phyloP scores from a whole-genome alignment of 192 early-diverging fungal species.

The Backusella liffmaniae region DNA sequence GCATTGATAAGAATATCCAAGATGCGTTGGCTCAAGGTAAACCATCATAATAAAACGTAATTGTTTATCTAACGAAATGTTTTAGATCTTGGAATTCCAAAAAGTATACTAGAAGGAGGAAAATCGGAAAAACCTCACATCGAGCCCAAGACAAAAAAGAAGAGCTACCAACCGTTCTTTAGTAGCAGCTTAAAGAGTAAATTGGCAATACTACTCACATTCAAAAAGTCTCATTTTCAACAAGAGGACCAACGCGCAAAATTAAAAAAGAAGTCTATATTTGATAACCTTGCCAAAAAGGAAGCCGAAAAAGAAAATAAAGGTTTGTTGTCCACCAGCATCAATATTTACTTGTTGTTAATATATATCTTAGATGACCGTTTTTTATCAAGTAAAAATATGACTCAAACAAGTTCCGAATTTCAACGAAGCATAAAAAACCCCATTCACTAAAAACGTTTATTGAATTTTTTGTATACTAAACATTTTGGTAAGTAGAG shows the following conservation, averaged over 20 bases:
- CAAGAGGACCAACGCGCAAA: background rate
- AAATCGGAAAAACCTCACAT: background rate
- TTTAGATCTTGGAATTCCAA: slow-evolving; percentile 7
- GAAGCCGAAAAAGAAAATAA: background rate
- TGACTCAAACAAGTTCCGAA: background rate
- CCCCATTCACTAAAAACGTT: background rate
- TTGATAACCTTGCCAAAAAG: background rate
- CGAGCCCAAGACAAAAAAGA: background rate
- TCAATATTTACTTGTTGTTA: background rate
- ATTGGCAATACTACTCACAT: background rate
- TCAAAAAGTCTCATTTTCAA: background rate
- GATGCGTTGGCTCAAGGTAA: slow-evolving; percentile 25
- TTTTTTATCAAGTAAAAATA: background rate
- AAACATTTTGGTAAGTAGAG: background rate
- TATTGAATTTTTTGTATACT: background rate
- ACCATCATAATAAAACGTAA: background rate
- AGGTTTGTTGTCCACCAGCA: background rate
- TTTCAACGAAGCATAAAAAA: background rate
- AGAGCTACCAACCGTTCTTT: background rate
- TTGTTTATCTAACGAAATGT: background rate
- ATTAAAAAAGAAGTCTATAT: background rate
- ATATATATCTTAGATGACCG: background rate
- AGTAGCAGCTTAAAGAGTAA: background rate
- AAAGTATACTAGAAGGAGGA: background rate
- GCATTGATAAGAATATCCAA: slow-evolving; percentile 9